A percentile compares a stretch with the other conserved stretches of the same genome.
Evolutionary conservation across 2,329 filamentous ascomycete genomes (phyloP).

Genomic region (Myriangium duriaei): DNA sequence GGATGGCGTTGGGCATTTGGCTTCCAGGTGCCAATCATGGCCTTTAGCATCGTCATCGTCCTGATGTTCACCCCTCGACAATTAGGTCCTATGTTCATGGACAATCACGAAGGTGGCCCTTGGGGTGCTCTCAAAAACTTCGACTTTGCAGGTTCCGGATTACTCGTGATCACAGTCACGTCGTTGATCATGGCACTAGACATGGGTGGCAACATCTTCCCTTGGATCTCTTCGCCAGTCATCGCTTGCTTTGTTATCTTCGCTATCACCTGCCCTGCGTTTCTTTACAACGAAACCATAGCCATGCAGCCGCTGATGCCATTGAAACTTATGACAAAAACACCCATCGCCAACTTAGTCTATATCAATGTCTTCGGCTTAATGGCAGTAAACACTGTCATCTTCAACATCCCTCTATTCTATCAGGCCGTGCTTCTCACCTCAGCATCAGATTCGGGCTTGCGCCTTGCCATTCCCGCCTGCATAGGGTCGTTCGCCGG

Average conservation of each 20-base stretch:
- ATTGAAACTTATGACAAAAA: constrained; percentile 32
- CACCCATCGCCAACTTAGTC: constrained; percentile 37
- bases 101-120: constrained; percentile 27
- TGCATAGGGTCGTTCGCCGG: constrained; percentile 33
- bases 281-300: constrained; percentile 30
- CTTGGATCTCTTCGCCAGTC: constrained; percentile 40
- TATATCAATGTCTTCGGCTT: constrained; percentile 41
- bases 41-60: constrained; percentile 31
- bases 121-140: constrained; percentile 35
- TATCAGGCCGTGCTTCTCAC: constrained; percentile 32
- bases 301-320: constrained; percentile 40
- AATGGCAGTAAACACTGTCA: constrained; percentile 41
- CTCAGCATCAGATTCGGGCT: constrained; percentile 57
- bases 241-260: constrained; percentile 34
- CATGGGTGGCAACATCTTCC: constrained; percentile 39
- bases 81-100: constrained; percentile 35
- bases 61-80: constrained; percentile 31
- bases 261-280: constrained; percentile 24
- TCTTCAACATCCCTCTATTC: constrained; percentile 62
- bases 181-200: constrained; percentile 24
- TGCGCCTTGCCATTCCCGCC: constrained; percentile 55
- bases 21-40: constrained; percentile 38
- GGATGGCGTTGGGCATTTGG: constrained; percentile 63
- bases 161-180: constrained; percentile 34
- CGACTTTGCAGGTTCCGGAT: constrained; percentile 36